Percentiles rank a stretch among this genome's conserved stretches.
Evolutionary conservation across 768 basidiomycete genomes (phyloP).

Genomic region (Amanita molliuscula): DNA sequence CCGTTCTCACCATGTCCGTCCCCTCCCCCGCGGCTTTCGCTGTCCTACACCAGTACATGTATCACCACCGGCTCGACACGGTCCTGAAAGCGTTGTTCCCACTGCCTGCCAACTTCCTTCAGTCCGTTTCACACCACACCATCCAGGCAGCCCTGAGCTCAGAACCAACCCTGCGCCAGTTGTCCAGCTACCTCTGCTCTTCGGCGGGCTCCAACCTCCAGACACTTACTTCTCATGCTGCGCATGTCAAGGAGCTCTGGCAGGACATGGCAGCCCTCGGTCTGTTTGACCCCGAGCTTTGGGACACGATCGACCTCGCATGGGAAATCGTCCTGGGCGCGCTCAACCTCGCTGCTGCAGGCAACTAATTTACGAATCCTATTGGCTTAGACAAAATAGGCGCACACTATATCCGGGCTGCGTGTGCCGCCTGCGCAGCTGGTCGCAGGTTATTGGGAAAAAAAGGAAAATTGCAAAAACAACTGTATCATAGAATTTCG

Average conservation of each 20-base stretch:
- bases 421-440: background rate
- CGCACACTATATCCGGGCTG: background rate
- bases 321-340: constrained; percentile 67
- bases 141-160: constrained; percentile 36
- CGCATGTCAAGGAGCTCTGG: constrained; percentile 72
- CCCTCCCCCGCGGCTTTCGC: constrained; percentile 65
- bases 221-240: constrained; percentile 43
- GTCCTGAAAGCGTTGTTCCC: constrained; percentile 60
- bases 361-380: constrained; percentile 15
- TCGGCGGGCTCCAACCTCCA: constrained; percentile 34
- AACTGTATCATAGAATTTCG: constrained; percentile 5
- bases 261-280: constrained; percentile 70
- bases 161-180: constrained; percentile 40
- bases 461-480: background rate
- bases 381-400: background rate
- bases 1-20: constrained; percentile 59
- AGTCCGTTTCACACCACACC: constrained; percentile 30
- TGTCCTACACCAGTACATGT: constrained; percentile 55
- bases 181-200: constrained; percentile 41
- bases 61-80: constrained; percentile 49
- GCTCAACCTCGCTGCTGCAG: constrained; percentile 35
- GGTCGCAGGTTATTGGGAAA: background rate
- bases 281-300: constrained; percentile 59
- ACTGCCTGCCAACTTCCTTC: constrained; percentile 33
- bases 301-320: constrained; percentile 69